phyloP scores from a whole-genome alignment of 1,284 basidiomycete genomes.

The Clitocybe nebularis region DNA sequence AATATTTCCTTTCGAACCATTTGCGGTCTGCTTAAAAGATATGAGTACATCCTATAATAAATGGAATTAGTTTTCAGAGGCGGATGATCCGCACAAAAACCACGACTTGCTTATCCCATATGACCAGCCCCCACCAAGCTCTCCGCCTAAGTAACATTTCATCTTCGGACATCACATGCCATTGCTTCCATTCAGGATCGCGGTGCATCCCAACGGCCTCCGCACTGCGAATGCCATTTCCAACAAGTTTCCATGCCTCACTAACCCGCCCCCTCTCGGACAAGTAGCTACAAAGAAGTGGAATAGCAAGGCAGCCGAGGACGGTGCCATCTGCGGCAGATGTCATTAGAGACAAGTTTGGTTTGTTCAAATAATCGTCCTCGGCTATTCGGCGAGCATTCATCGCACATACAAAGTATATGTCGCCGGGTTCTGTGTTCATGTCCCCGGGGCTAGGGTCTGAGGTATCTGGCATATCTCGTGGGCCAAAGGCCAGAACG shows the following conservation, averaged over 20 bases:
- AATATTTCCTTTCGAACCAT: constrained; percentile 35
- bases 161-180: constrained; percentile 45
- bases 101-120: constrained; percentile 44
- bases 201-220: constrained; percentile 49
- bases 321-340: constrained; percentile 44
- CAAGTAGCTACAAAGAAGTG: constrained; percentile 43
- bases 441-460: constrained; percentile 15
- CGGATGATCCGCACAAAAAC: constrained; percentile 7
- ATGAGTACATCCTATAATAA: constrained; percentile 36
- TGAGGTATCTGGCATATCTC: constrained; percentile 16
- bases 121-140: constrained; percentile 47
- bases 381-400: constrained; percentile 43
- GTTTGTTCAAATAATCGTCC: constrained; percentile 37
- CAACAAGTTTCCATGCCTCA: constrained; percentile 52
- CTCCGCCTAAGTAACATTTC: constrained; percentile 40
- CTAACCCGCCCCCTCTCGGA: constrained; percentile 43
- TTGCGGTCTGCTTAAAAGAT: constrained; percentile 41
- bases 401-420: constrained; percentile 41
- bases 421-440: constrained; percentile 25
- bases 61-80: constrained; percentile 11
- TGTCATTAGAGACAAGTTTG: constrained; percentile 32
- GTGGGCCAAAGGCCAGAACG: constrained; percentile 39
- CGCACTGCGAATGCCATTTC: constrained; percentile 39
- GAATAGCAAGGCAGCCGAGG: constrained; percentile 42
- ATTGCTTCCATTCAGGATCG: constrained; percentile 43